phyloP scores from a whole-genome alignment of 495 filamentous ascomycete species.

The Penicillium verhagenii region DNA sequence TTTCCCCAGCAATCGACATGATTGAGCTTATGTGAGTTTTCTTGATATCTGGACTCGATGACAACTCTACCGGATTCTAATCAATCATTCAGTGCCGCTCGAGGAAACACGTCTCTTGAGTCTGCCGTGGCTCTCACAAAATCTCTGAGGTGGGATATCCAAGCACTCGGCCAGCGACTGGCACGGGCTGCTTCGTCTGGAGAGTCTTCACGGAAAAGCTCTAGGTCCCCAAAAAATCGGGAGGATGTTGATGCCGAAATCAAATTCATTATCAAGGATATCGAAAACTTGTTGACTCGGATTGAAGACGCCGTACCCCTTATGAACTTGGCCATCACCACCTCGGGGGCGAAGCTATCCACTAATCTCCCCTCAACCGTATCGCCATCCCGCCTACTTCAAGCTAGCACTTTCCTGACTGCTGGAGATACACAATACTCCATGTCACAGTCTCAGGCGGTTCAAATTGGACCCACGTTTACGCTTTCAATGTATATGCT shows the following conservation, averaged over 20 bases:
- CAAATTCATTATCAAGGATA: conserved; percentile 68
- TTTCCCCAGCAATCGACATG: conserved; percentile 89
- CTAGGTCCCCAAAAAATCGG: conserved; percentile 47
- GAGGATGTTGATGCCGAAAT: conserved; percentile 59
- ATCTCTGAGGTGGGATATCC: conserved; percentile 82
- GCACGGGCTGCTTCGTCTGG: conserved; percentile 66
- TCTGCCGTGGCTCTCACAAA: conserved; percentile 85
- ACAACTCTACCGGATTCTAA: conserved; percentile 1
- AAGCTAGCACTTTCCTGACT: conserved; percentile 90
- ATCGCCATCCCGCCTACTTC: conserved; percentile 86
- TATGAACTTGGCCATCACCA: conserved; percentile 92
- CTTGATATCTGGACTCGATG: neutral
- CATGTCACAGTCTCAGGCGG: conserved; percentile 56
- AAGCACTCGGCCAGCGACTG: conserved; percentile 75
- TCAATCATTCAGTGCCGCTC: conserved; percentile 60
- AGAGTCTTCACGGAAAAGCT: conserved; percentile 54
- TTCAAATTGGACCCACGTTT: conserved; percentile 88
- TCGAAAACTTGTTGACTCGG: conserved; percentile 68
- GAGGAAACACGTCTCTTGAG: conserved; percentile 93
- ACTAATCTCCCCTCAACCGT: conserved; percentile 76
- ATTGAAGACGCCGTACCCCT: conserved; percentile 94
- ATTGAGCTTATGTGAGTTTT: conserved; percentile 79
- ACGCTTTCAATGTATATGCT: conserved; percentile 95
- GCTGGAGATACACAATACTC: conserved; percentile 85
- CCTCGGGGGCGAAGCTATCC: conserved; percentile 84